A percentile compares a stretch with the other conserved stretches of the same genome.
Evolutionary conservation across 495 filamentous ascomycete genomes (phyloP).

Genomic region (Aspergillus ostianus): DNA sequence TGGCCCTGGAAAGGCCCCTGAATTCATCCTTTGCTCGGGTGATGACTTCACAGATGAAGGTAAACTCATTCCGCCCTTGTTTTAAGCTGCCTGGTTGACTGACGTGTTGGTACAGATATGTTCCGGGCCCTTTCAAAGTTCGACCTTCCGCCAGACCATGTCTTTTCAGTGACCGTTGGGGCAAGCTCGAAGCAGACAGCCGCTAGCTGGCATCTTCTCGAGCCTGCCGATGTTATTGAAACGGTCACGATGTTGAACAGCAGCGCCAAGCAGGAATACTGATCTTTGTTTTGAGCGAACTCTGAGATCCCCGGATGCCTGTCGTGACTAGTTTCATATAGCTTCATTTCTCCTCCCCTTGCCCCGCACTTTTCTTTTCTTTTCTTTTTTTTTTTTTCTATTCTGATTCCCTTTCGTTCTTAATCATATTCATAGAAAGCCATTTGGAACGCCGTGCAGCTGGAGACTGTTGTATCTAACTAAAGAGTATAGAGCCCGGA

Average conservation of each 20-base stretch:
- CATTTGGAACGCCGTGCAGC: background rate
- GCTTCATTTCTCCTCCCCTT: background rate
- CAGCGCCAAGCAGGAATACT: constrained; percentile 34
- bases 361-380: background rate
- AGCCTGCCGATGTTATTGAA: constrained; percentile 82
- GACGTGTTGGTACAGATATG: constrained; percentile 44
- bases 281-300: background rate
- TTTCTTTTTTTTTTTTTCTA: background rate
- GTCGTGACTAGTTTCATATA: no score
- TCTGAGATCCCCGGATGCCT: background rate
- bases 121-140: constrained; percentile 64
- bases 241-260: constrained; percentile 68
- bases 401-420: background rate
- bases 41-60: constrained; percentile 98
- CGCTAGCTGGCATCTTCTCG: constrained; percentile 81
- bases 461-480: background rate
- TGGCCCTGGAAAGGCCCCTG: constrained; percentile 53
- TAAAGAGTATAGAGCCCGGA: background rate
- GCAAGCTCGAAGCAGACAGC: constrained; percentile 82
- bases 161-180: constrained; percentile 87
- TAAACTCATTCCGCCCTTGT: constrained; percentile 36
- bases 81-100: constrained; percentile 1
- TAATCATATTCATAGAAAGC: background rate
- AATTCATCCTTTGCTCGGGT: constrained; percentile 84
- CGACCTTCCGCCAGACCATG: constrained; percentile 55